Percentiles rank a stretch among this genome's conserved stretches.
Conservation (phyloP, 805 yeast genomes). For the Saturnispora sanitii region DNA sequence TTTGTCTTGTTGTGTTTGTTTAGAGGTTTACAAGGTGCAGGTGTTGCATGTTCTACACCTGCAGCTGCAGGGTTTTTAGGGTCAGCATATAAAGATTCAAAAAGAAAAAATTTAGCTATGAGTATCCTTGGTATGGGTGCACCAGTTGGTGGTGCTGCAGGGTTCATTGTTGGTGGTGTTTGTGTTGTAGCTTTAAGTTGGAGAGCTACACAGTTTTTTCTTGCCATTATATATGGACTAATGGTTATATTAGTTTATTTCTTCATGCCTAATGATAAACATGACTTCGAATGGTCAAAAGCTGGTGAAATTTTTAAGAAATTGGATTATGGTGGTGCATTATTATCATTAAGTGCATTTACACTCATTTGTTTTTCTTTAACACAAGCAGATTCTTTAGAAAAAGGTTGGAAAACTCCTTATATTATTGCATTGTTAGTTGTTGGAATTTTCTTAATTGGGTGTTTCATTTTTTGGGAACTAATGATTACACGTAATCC, state of each 20-base stretch:
- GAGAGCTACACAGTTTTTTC: conserved; percentile 34
- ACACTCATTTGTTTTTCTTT: conserved; percentile 35
- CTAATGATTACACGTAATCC: conserved; percentile 31
- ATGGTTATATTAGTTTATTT: conserved; percentile 18
- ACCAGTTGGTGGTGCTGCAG: conserved; percentile 37
- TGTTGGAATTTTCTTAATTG: conserved; percentile 29
- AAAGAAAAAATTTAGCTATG: conserved; percentile 33
- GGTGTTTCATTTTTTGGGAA: conserved; percentile 30
- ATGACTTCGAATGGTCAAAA: conserved; percentile 19
- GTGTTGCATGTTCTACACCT: conserved; percentile 36
- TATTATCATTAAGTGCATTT: conserved; percentile 32
- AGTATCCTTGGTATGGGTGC: conserved; percentile 38
- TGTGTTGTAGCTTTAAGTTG: conserved; percentile 31
- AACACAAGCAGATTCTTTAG: conserved; percentile 33
- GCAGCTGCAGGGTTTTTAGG: conserved; percentile 40
- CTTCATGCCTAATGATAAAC: conserved; percentile 30
- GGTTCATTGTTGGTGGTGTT: conserved; percentile 36
- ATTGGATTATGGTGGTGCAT: conserved; percentile 36
- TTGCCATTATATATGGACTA: conserved; percentile 29
- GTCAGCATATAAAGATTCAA: conserved; percentile 30
- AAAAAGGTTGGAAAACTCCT: conserved; percentile 36
- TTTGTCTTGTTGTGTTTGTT: conserved; percentile 31
- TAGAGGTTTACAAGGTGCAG: conserved; percentile 36
- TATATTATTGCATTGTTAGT: conserved; percentile 36
- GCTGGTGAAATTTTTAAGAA: conserved; percentile 19